phyloP scores from a whole-genome alignment of 768 basidiomycete genomes.

The Mycena albidolilacea region DNA sequence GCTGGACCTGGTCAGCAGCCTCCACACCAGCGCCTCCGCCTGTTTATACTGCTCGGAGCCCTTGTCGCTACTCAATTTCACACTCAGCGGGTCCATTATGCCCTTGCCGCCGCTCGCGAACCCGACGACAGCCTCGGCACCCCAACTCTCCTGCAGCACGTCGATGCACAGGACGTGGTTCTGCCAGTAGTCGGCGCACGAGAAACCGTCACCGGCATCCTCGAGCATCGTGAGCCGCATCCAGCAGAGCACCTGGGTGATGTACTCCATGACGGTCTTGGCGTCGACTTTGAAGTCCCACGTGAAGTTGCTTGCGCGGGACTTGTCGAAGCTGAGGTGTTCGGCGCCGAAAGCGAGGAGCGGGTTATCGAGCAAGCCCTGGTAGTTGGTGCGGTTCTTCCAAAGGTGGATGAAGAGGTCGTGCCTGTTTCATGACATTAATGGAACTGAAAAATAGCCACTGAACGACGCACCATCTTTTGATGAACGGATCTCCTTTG shows the following conservation, averaged over 20 bases:
- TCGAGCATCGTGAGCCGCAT: slow-evolving; percentile 4
- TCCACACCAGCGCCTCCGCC: slow-evolving; percentile 7
- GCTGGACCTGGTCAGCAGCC: slow-evolving; percentile 2
- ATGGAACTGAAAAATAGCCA: background rate
- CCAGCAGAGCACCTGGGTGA: slow-evolving; percentile 6
- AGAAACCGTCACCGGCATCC: slow-evolving; percentile 9
- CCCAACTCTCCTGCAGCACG: slow-evolving; percentile 14
- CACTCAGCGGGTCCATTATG: background rate
- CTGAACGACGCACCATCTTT: background rate
- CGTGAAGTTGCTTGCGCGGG: slow-evolving; percentile 8
- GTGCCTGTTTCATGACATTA: background rate
- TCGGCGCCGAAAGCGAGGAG: slow-evolving; percentile 1
- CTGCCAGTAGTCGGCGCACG: slow-evolving; percentile 6
- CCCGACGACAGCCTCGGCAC: slow-evolving; percentile 2
- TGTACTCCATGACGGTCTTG: slow-evolving; percentile 8
- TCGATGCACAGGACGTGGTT: slow-evolving; percentile 7
- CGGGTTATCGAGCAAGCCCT: background rate
- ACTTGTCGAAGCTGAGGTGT: background rate
- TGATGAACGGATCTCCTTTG: slow-evolving; percentile 12
- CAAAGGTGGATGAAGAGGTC: slow-evolving; percentile 8
- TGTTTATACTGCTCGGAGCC: slow-evolving; percentile 1
- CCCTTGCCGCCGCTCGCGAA: background rate
- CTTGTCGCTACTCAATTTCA: background rate
- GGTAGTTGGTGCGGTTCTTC: background rate
- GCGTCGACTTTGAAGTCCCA: slow-evolving; percentile 5